Percentiles rank a stretch among this genome's conserved stretches.
Evolutionary conservation across 164 flowering plant genomes (phyloP).

Genomic region (Chimonanthus praecox): DNA sequence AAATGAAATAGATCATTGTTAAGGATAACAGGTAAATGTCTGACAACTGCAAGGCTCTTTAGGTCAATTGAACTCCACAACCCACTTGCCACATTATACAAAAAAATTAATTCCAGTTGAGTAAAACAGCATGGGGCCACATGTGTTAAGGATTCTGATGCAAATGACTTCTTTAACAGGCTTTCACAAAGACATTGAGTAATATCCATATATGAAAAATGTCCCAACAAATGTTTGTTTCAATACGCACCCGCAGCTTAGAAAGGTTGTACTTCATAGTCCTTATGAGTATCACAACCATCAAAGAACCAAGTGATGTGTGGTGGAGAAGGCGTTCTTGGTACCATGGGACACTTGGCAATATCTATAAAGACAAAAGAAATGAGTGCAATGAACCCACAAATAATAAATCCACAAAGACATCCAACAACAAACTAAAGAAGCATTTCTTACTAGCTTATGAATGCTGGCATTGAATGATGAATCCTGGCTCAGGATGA

Average conservation of each 20-base stretch:
- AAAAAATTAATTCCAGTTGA: not conserved
- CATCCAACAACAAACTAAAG: not conserved
- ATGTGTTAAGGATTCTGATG: not conserved
- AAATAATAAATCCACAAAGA: not conserved
- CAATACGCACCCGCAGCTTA: conserved; percentile 68
- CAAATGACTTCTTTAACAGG: not conserved
- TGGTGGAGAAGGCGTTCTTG: conserved; percentile 87
- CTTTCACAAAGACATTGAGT: no score
- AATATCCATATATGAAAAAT: not conserved
- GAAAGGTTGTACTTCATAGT: conserved; percentile 91
- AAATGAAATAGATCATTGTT: not conserved
- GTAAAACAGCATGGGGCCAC: not conserved
- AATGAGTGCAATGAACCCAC: not conserved
- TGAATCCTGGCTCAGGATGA: conserved; percentile 96
- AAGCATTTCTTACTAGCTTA: conserved; percentile 63
- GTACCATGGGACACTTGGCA: conserved; percentile 93
- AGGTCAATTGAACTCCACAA: not conserved
- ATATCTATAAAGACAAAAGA: conserved; percentile 36
- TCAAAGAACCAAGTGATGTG: conserved; percentile 90
- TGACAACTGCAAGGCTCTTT: not conserved
- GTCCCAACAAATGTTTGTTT: not conserved
- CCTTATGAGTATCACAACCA: conserved; percentile 86
- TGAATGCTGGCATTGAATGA: conserved; percentile 92
- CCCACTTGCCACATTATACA: not conserved
- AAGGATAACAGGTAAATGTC: not conserved